phyloP scores from a whole-genome alignment of 805 yeast species.

The Wickerhamomyces rabaulensis region DNA sequence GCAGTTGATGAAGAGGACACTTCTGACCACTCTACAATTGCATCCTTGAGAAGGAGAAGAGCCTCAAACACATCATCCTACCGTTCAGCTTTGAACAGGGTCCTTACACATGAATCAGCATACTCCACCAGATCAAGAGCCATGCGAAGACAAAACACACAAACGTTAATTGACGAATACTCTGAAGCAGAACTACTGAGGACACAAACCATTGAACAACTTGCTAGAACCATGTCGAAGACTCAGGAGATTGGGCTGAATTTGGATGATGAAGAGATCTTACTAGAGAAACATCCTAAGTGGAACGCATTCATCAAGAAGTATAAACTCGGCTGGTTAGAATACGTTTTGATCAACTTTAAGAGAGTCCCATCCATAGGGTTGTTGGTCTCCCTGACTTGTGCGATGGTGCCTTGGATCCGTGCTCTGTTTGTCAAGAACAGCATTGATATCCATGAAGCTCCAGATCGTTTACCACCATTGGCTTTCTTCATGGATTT shows the following conservation, averaged over 20 bases:
- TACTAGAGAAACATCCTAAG: conserved; percentile 3
- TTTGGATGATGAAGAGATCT: background rate
- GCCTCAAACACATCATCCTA: background rate
- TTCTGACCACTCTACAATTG: background rate
- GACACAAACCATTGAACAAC: conserved; percentile 6
- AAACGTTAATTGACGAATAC: conserved; percentile 19
- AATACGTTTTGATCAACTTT: conserved; percentile 43
- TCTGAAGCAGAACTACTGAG: conserved; percentile 20
- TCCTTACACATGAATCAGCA: conserved; percentile 10
- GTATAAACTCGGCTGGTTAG: conserved; percentile 28
- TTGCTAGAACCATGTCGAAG: conserved; percentile 15
- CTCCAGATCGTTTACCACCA: conserved; percentile 85
- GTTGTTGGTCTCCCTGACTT: conserved; percentile 55
- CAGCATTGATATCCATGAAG: conserved; percentile 49
- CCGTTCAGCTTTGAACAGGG: background rate
- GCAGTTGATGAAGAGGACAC: background rate
- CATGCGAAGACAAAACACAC: conserved; percentile 11
- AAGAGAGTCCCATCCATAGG: conserved; percentile 68
- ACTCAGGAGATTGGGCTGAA: conserved; percentile 20
- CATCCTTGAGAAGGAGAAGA: background rate
- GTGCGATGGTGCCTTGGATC: conserved; percentile 86
- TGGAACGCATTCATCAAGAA: conserved; percentile 20
- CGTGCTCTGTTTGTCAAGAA: conserved; percentile 61
- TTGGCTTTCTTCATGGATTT: conserved; percentile 82
- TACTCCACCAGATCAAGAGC: conserved; percentile 17